phyloP scores from a whole-genome alignment of 2,329 filamentous ascomycete species.

The Leptographium lundbergii region DNA sequence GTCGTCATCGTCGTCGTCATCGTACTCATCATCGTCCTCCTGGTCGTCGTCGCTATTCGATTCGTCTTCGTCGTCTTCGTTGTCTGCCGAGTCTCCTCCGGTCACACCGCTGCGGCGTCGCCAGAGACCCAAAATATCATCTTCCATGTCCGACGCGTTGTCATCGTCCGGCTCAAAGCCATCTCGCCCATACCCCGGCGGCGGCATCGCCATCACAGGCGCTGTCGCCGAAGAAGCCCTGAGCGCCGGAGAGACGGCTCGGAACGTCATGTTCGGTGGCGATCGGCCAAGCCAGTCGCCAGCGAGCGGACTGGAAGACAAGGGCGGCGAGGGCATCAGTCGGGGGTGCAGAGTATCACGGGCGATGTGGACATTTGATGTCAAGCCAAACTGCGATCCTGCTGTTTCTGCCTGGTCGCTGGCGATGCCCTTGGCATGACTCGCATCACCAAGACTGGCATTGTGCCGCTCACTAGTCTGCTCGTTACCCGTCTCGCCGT shows the following conservation, averaged over 20 bases:
- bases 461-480: neutral
- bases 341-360: neutral
- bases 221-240: constrained; percentile 5
- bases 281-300: neutral
- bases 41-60: constrained; percentile 25
- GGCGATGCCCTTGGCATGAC: neutral
- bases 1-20: constrained; percentile 36
- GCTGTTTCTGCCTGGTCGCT: neutral
- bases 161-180: constrained; percentile 20
- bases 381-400: neutral
- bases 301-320: constrained; percentile 1
- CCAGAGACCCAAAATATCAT: constrained; percentile 48
- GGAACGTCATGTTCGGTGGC: constrained; percentile 19
- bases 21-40: constrained; percentile 32
- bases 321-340: neutral
- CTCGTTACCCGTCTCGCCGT: constrained; percentile 14
- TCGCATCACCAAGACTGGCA: neutral
- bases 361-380: neutral
- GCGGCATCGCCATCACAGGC: constrained; percentile 7
- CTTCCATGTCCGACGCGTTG: constrained; percentile 25
- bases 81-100: constrained; percentile 32
- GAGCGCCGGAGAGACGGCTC: constrained; percentile 24
- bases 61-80: constrained; percentile 35
- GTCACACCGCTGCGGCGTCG: constrained; percentile 26
- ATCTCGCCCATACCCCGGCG: constrained; percentile 7